These are phyloP conservation scores for Scytalidium lignicola DNA, from an alignment of 2,329 filamentous ascomycete genomes.

Conservation along the genomic window DNA sequence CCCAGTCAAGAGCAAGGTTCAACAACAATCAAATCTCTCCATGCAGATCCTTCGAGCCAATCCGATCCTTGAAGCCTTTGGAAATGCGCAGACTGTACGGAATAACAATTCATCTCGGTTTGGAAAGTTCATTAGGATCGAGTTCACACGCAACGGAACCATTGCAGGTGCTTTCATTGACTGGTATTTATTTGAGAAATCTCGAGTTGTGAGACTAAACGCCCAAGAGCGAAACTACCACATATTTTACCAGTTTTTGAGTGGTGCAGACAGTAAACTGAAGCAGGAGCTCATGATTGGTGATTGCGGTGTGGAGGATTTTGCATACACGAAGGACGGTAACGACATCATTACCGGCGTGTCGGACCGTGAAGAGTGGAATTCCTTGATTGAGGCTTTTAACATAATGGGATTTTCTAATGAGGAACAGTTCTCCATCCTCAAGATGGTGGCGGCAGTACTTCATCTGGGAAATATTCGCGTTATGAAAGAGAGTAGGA, in stretches of 20 bases:
- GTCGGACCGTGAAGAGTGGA: conserved; percentile 89
- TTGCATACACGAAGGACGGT: conserved; percentile 85
- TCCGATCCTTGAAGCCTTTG: conserved; percentile 95
- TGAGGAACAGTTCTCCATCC: conserved; percentile 74
- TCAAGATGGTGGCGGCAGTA: conserved; percentile 84
- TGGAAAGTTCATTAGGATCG: conserved; percentile 97
- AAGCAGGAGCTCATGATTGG: conserved; percentile 74
- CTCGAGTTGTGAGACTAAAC: conserved; percentile 88
- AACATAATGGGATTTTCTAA: conserved; percentile 88
- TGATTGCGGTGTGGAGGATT: conserved; percentile 73
- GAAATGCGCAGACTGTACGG: conserved; percentile 93
- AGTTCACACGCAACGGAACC: conserved; percentile 81
- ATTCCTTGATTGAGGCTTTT: conserved; percentile 84
- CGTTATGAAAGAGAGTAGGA: conserved; percentile 84
- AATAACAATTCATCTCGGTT: conserved; percentile 99
- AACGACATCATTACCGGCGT: conserved; percentile 89
- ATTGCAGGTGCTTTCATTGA: conserved; percentile 97
- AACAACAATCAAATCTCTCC: conserved; percentile 77
- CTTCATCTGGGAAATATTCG: conserved; percentile 89
- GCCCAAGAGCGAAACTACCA: conserved; percentile 91
- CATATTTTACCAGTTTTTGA: conserved; percentile 91
- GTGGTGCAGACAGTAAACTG: conserved; percentile 69
- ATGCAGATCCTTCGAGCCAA: conserved; percentile 96
- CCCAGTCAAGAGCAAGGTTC: conserved; percentile 53
- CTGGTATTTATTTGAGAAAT: conserved; percentile 98